Conservation (phyloP, 371 early-diverging fungal genomes). For the Mycotypha africana region DNA sequence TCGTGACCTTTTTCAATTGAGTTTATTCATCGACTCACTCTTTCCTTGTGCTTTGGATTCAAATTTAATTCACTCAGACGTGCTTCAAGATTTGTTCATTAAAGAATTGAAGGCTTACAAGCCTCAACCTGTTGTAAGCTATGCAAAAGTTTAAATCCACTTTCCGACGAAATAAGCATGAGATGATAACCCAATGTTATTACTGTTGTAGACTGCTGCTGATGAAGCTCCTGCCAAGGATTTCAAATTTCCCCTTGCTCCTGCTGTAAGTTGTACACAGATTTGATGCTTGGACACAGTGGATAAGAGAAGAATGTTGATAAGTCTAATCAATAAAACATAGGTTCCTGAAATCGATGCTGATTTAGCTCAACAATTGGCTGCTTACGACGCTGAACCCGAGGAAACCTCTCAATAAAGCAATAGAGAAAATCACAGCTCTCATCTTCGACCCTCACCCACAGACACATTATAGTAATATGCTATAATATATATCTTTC, state of each 20-base stretch:
- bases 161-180: not conserved
- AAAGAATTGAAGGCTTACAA: constrained; percentile 53
- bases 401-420: constrained; percentile 37
- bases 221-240: constrained; percentile 44
- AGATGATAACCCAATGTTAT: too few species aligned
- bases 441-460: too few species aligned
- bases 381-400: constrained; percentile 43
- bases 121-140: constrained; percentile 43
- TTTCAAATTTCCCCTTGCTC: constrained; percentile 45
- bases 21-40: not conserved
- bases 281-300: not conserved
- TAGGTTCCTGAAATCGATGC: constrained; percentile 41
- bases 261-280: constrained; percentile 26
- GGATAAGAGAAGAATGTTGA: not conserved
- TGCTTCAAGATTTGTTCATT: constrained; percentile 43
- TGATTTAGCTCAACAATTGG: constrained; percentile 41
- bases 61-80: constrained; percentile 21
- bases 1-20: not conserved
- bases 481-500: too few species aligned
- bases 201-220: constrained; percentile 24
- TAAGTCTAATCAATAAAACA: not conserved
- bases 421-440: too few species aligned
- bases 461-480: too few species aligned
- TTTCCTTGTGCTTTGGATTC: not conserved
- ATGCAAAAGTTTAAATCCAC: too few species aligned